These are phyloP conservation scores for Penicillium ucsense DNA, from an alignment of 495 filamentous ascomycete species.

Conservation along the genomic window DNA sequence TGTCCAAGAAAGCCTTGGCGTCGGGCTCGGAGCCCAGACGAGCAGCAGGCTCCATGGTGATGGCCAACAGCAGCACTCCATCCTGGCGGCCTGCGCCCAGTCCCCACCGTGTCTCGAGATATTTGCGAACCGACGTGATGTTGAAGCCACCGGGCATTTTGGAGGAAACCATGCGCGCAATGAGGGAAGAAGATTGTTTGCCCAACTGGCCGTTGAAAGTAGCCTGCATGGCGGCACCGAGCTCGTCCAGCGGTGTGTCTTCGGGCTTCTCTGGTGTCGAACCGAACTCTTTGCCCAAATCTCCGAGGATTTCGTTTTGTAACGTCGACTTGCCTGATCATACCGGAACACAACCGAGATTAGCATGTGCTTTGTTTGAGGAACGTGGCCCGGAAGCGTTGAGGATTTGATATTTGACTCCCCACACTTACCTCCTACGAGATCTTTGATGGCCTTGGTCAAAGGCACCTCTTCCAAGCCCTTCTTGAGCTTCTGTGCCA, in stretches of 20 bases:
- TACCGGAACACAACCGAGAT: background rate
- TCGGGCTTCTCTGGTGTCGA: conserved; percentile 98
- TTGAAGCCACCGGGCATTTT: conserved; percentile 99
- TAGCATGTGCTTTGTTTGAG: background rate
- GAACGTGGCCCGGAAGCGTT: too few relatives aligned
- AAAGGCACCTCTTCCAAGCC: conserved; percentile 77
- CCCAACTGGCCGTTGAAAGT: conserved; percentile 97
- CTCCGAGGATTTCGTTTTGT: conserved; percentile 91
- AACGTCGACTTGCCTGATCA: conserved; percentile 84
- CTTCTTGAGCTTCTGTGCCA: conserved; percentile 99
- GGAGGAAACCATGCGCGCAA: conserved; percentile 89
- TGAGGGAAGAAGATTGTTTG: conserved; percentile 89
- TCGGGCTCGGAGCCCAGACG: conserved; percentile 84
- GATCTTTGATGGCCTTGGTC: conserved; percentile 96
- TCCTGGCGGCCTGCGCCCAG: conserved; percentile 82
- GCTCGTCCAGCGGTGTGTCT: conserved; percentile 91
- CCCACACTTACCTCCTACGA: conserved; percentile 76
- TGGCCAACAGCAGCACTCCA: conserved; percentile 75
- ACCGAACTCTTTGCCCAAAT: conserved; percentile 96
- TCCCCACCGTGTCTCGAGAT: conserved; percentile 90
- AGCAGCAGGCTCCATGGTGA: conserved; percentile 84
- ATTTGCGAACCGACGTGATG: conserved; percentile 88
- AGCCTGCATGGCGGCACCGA: conserved; percentile 90
- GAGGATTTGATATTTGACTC: too few relatives aligned
- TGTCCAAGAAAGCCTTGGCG: conserved; percentile 84